Percentiles rank a stretch among this genome's conserved stretches.
phyloP scores from a whole-genome alignment of 192 early-diverging fungal genomes.

The Linnemannia exigua region DNA sequence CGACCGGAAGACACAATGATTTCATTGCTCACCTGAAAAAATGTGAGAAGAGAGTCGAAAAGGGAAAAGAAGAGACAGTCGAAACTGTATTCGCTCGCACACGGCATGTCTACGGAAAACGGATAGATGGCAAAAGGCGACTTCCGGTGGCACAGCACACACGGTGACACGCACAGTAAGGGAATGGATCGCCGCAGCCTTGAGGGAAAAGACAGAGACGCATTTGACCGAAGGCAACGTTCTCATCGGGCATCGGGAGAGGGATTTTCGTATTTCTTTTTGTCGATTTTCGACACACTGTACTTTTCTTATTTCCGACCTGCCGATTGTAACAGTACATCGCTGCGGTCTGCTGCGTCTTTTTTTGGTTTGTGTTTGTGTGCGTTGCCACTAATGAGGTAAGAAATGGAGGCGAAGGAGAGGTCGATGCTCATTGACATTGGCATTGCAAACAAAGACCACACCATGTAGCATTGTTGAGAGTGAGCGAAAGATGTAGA shows the following conservation, averaged over 20 bases:
- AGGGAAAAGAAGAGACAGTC: too few species aligned
- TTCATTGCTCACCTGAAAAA: background rate
- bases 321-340: background rate
- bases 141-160: too few species aligned
- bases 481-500: too few species aligned
- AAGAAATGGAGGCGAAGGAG: too few species aligned
- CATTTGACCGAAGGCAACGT: too few species aligned
- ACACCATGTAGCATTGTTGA: background rate
- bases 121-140: too few species aligned
- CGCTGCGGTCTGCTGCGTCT: background rate
- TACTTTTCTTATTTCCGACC: background rate
- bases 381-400: too few species aligned
- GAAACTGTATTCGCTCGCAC: too few species aligned
- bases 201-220: background rate
- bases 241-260: too few species aligned
- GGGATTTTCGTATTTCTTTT: background rate
- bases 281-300: background rate
- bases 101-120: too few species aligned
- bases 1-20: background rate
- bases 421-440: background rate
- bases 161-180: too few species aligned
- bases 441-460: background rate
- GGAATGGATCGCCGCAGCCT: background rate
- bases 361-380: background rate
- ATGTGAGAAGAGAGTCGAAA: too few species aligned